phyloP scores from a whole-genome alignment of 1,284 basidiomycete genomes.

The Cryptococcus sp. region DNA sequence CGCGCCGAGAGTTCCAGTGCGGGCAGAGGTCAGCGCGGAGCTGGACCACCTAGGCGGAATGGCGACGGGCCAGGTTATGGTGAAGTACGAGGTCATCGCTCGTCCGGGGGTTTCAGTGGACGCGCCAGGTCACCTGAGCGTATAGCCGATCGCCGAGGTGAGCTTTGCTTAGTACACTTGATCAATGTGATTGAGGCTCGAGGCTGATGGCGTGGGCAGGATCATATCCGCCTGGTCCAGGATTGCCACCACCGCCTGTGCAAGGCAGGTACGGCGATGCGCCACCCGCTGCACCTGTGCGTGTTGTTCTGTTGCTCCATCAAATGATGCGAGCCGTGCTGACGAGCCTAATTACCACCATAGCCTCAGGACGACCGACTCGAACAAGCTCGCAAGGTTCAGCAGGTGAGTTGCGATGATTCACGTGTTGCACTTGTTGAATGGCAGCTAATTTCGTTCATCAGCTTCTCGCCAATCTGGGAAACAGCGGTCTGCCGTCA shows the following conservation, averaged over 20 bases:
- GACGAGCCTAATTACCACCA: background rate
- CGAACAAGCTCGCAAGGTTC: conserved; percentile 43
- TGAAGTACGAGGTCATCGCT: conserved; percentile 14
- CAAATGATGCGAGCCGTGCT: conserved; percentile 3
- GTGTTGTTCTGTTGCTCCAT: conserved; percentile 7
- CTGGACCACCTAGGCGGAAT: conserved; percentile 8
- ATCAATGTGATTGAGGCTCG: too few species aligned
- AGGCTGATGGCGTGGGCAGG: background rate
- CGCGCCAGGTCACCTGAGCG: conserved; percentile 12
- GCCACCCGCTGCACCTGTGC: background rate
- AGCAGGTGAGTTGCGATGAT: conserved; percentile 20
- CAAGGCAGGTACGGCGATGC: background rate
- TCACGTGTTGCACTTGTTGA: background rate
- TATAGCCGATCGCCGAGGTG: conserved; percentile 13
- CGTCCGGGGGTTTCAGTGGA: background rate
- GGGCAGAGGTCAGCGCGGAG: background rate
- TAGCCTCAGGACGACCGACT: conserved; percentile 35
- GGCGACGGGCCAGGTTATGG: conserved; percentile 27
- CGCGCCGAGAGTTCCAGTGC: background rate
- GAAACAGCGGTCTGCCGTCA: background rate
- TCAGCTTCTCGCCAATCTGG: background rate
- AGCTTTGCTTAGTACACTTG: conserved; percentile 6
- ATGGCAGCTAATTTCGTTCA: background rate
- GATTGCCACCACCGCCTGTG: conserved; percentile 2
- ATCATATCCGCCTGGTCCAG: background rate